Conservation (phyloP, 345 rosid species). For the Arabis alpina region DNA sequence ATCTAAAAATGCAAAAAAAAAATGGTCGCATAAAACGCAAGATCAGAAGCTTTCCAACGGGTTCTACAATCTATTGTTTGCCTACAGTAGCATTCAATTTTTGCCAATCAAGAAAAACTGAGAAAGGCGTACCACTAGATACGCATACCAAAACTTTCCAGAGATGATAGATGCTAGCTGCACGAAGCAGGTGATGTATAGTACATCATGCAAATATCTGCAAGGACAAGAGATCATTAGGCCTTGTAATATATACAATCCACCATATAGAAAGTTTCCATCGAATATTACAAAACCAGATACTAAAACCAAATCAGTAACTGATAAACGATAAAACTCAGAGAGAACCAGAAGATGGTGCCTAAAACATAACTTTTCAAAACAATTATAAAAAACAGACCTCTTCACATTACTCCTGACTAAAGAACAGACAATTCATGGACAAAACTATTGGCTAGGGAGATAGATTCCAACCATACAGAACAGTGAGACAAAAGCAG, state of each 20-base stretch:
- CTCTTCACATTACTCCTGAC: too few relatives aligned
- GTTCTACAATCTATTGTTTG: not conserved
- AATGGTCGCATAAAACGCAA: too few relatives aligned
- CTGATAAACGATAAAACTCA: too few relatives aligned
- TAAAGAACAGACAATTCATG: too few relatives aligned
- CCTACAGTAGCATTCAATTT: not conserved
- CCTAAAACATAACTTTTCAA: too few relatives aligned
- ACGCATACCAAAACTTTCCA: constrained; percentile 82
- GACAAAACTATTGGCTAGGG: too few relatives aligned
- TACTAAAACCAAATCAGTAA: too few relatives aligned
- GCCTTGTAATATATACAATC: constrained; percentile 7
- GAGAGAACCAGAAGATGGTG: too few relatives aligned
- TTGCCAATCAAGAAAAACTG: not conserved
- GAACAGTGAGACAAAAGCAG: too few relatives aligned
- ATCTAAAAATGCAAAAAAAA: constrained; percentile 54
- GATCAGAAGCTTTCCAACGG: constrained; percentile 50
- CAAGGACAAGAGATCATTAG: constrained; percentile 27
- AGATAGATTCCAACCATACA: too few relatives aligned
- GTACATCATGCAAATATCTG: constrained; percentile 80
- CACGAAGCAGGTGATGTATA: constrained; percentile 87
- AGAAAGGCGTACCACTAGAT: constrained; percentile 65
- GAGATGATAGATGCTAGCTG: constrained; percentile 81
- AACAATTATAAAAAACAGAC: too few relatives aligned
- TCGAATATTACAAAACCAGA: too few relatives aligned
- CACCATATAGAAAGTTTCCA: not conserved